Evolutionary conservation across 1,139 yeast species (phyloP).

Genomic region (Yamadazyma oceani): DNA sequence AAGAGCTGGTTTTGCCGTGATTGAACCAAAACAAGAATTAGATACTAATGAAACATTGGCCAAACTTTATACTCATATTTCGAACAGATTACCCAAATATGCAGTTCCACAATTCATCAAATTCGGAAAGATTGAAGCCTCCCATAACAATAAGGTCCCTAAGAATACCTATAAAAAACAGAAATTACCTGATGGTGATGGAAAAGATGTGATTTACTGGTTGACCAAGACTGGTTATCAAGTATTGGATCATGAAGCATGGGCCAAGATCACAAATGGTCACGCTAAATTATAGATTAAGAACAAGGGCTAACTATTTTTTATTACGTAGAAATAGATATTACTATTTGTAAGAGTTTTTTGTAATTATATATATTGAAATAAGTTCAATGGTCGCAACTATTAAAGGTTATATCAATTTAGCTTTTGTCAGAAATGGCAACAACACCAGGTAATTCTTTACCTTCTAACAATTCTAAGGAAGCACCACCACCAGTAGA

Average conservation of each 20-base stretch:
- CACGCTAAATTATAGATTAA: conserved; percentile 27
- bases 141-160: conserved; percentile 85
- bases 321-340: too few species aligned
- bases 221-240: conserved; percentile 57
- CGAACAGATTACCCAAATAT: conserved; percentile 68
- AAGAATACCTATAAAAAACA: conserved; percentile 79
- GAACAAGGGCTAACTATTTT: neutral
- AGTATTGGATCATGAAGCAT: conserved; percentile 55
- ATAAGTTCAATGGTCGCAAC: too few species aligned
- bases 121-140: conserved; percentile 58
- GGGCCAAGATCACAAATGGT: conserved; percentile 53
- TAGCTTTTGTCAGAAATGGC: conserved; percentile 48
- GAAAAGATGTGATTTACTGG: conserved; percentile 69
- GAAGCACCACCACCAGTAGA: conserved; percentile 99
- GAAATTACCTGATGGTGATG: conserved; percentile 67
- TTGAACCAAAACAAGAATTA: conserved; percentile 51
- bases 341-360: too few species aligned
- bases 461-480: conserved; percentile 95
- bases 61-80: conserved; percentile 35
- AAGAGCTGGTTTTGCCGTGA: conserved; percentile 86
- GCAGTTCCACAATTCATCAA: conserved; percentile 86
- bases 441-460: conserved; percentile 94
- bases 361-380: too few species aligned
- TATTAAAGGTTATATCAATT: too few species aligned
- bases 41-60: conserved; percentile 30